Base-by-base conservation (phyloP, 306 rosid species). In the Fagus crenata region DNA sequence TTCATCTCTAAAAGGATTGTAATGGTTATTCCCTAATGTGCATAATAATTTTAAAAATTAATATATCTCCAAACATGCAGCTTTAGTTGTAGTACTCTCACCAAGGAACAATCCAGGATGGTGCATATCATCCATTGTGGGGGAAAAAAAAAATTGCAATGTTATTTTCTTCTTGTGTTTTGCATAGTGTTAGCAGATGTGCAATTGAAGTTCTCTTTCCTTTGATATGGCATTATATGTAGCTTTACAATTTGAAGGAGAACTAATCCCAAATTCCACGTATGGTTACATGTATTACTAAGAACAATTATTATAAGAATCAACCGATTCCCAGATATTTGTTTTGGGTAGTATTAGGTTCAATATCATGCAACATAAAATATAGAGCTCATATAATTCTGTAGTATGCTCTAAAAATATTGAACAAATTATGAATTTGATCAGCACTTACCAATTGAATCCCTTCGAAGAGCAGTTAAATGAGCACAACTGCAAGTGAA, bases 401-500 rank as follows among this genome's bases (percentile, higher is more conserved):
- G 13, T 9, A 32, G n/a, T 13, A 3, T 28, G 35, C 8, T 14
- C 8, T 42, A 31, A 22, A 68, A 22, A 14, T 18, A 46, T 46
- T 70, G 8, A 13, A 70, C 41, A 35, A 14, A 35, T 58, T 14
- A 35, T 36, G 41, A 14, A 11, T 35, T 35, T 63, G 37, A 11
- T 35, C 17, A 17, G 49, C 42, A 37, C 89, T 84, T 89, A 94
- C 98, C 98, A 13, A 92, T 94, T 70, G 97, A 89, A 76, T 94
- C 98, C 87, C 98, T 85, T 71, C 97, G 87, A 59, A 95, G 96
- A 54, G 98, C 96, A 72, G 93, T 95, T 77, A 94, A 84, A 89
- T 94, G 98, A 68, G 97, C 95, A 73, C 96, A 92, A 72, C 97
- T 94, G 91, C 87, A 84, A 79, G 80, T 67, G 70, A 67, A 54